phyloP scores from a whole-genome alignment of 441 rosid genomes.

The Brassica balearica region DNA sequence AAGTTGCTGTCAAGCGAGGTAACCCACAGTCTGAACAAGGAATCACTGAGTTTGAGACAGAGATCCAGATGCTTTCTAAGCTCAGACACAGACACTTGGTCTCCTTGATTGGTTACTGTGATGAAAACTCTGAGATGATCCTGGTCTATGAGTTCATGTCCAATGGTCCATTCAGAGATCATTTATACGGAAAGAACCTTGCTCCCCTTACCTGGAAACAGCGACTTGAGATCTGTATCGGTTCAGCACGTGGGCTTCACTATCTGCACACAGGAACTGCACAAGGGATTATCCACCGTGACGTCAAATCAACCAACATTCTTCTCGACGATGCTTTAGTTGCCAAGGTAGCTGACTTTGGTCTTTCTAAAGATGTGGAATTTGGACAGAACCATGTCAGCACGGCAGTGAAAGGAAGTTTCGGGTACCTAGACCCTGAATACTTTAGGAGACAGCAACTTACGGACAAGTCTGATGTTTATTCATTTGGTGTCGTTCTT shows the following conservation, averaged over 20 bases:
- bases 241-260: constrained; percentile 86
- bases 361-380: constrained; percentile 80
- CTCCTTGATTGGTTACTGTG: constrained; percentile 87
- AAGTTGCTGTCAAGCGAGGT: constrained; percentile 95
- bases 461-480: constrained; percentile 83
- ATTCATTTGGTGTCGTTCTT: constrained; percentile 90
- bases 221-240: constrained; percentile 81
- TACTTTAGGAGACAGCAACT: constrained; percentile 84
- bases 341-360: constrained; percentile 95
- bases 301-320: constrained; percentile 87
- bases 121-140: constrained; percentile 87
- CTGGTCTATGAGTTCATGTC: constrained; percentile 92
- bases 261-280: constrained; percentile 92
- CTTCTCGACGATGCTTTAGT: constrained; percentile 81
- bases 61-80: constrained; percentile 91
- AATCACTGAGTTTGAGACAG: constrained; percentile 87
- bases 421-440: constrained; percentile 86
- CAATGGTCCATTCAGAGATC: constrained; percentile 86
- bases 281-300: constrained; percentile 86
- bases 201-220: constrained; percentile 81
- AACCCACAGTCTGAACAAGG: constrained; percentile 95
- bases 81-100: constrained; percentile 91
- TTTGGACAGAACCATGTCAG: constrained; percentile 84
- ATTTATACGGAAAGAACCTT: constrained; percentile 73
- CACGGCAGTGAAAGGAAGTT: constrained; percentile 90